Percentiles rank a stretch among this genome's conserved stretches.
These are phyloP conservation scores for Diplosphaera chodatii DNA, from an alignment of 139 green algal species.

Conservation along the genomic window DNA sequence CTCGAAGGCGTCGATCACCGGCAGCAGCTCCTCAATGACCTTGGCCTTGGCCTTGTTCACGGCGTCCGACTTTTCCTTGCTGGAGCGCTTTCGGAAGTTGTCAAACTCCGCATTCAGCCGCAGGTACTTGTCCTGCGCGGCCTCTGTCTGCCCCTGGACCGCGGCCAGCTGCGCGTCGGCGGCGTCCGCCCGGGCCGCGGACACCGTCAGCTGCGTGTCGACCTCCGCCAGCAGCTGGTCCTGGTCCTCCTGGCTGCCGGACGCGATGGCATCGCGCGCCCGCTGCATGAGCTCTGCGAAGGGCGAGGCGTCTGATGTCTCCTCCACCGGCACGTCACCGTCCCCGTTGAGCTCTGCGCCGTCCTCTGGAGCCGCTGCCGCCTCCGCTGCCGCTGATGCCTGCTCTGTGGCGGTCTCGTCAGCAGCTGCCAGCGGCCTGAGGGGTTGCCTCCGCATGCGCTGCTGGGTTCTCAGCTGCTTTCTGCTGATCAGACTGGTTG, in stretches of 20 bases:
- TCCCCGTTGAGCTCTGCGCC: background rate
- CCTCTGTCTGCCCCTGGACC: background rate
- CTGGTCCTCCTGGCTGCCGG: slow-evolving; percentile 14
- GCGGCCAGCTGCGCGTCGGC: background rate
- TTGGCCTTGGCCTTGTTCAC: slow-evolving; percentile 52
- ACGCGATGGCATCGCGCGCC: slow-evolving; percentile 7
- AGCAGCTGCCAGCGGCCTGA: background rate
- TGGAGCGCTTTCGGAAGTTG: slow-evolving; percentile 93
- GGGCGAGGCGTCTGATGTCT: background rate
- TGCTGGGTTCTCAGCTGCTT: background rate
- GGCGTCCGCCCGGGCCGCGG: background rate
- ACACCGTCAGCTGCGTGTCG: background rate
- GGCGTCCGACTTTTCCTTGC: slow-evolving; percentile 68
- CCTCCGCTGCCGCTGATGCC: too few species aligned
- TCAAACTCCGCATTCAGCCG: slow-evolving; percentile 96
- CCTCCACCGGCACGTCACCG: background rate
- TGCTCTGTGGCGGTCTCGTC: background rate
- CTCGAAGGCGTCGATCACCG: slow-evolving; percentile 96
- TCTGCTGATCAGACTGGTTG: background rate
- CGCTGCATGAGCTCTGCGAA: background rate
- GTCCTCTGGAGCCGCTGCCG: too few species aligned
- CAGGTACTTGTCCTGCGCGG: slow-evolving; percentile 71
- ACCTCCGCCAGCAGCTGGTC: background rate
- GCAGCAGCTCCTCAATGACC: slow-evolving; percentile 71
- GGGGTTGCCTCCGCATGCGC: too few species aligned